phyloP scores from a whole-genome alignment of 2,329 filamentous ascomycete genomes.

The Colletotrichum lentis region DNA sequence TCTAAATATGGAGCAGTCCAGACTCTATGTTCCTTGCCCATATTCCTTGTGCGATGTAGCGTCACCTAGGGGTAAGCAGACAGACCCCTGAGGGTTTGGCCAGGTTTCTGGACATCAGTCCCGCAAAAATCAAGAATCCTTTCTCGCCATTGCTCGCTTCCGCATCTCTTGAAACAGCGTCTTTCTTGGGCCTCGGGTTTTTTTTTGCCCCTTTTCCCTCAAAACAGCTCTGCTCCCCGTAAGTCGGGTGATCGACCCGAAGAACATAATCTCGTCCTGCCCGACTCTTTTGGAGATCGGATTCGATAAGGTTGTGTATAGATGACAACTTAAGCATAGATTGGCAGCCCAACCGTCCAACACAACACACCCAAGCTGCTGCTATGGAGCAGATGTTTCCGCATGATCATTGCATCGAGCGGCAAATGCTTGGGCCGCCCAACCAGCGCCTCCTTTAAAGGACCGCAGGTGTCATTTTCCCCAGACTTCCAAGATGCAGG shows the following conservation, averaged over 20 bases:
- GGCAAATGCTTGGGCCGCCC: slow-evolving; percentile 13
- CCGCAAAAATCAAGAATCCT: slow-evolving; percentile 15
- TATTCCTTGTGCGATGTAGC: slow-evolving; percentile 4
- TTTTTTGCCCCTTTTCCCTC: background rate
- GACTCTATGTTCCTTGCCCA: background rate
- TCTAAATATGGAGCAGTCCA: slow-evolving; percentile 4
- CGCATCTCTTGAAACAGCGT: slow-evolving; percentile 14
- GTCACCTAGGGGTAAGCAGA: background rate
- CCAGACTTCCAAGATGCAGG: slow-evolving; percentile 20
- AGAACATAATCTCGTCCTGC: slow-evolving; percentile 1
- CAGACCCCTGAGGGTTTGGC: slow-evolving; percentile 7
- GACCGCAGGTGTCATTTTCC: slow-evolving; percentile 7
- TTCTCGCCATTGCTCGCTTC: slow-evolving; percentile 27
- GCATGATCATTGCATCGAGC: background rate
- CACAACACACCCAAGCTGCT: background rate
- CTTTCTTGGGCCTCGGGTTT: slow-evolving; percentile 3
- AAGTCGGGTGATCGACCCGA: slow-evolving; percentile 32
- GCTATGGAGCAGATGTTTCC: background rate
- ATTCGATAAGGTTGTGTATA: background rate
- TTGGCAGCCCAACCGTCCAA: background rate
- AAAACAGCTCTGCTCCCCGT: background rate
- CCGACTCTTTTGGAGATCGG: slow-evolving; percentile 7
- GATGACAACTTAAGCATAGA: background rate
- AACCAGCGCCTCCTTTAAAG: background rate
- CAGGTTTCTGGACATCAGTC: slow-evolving; percentile 24